Evolutionary conservation across 2,329 filamentous ascomycete species (phyloP), one percentile per base, ranked within the genome.

Genomic region (Xylaria sp.): DNA sequence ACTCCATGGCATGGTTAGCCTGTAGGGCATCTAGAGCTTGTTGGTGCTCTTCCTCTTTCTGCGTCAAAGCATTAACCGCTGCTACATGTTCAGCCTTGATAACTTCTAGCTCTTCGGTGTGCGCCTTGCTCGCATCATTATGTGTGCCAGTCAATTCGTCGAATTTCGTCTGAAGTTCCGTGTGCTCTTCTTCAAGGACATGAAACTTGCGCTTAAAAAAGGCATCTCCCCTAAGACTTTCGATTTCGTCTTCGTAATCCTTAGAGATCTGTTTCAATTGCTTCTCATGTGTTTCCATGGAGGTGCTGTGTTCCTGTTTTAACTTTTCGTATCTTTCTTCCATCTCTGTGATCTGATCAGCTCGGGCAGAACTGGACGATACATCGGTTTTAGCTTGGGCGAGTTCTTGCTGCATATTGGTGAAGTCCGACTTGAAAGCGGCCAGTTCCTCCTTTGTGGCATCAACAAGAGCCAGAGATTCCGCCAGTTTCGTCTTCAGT

Each of bases 201-300:
- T 87, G 82, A 64, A 85, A 89, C 74, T 88, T 86, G 67, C 84
- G 83, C 77, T 87, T 88, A 76, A 87, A 87, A 72, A 84, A 84
- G 14, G 87, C 86, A 65, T 89, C 86, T 21, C 85, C 86, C 60
- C 83, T 82, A 15, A 89, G 81, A 60, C 83, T 83, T 70, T 89
- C 86, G 57, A 89, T 88, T 73, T 89, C 86, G n/a, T 82, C 80
- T 72, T 89, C 84, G 67, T 87, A 88, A 67, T 89, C 86, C 65
- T 84, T 78, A 1, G 85, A 86, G 57, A 89, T 74, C 63, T 81
- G 82, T 73, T 84, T 80, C 67, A 89, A 79, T 71, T 86, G 84
- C 67, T 83, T 80, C 63, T 85, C 80, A 70, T 89, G 84, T 72
- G 82, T 83, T 43, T 79, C 77, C 25, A 73, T 71, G 0, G 76